Evolutionary conservation across 106 monocot genomes (phyloP).

Genomic region (Amphibolis antarctica): DNA sequence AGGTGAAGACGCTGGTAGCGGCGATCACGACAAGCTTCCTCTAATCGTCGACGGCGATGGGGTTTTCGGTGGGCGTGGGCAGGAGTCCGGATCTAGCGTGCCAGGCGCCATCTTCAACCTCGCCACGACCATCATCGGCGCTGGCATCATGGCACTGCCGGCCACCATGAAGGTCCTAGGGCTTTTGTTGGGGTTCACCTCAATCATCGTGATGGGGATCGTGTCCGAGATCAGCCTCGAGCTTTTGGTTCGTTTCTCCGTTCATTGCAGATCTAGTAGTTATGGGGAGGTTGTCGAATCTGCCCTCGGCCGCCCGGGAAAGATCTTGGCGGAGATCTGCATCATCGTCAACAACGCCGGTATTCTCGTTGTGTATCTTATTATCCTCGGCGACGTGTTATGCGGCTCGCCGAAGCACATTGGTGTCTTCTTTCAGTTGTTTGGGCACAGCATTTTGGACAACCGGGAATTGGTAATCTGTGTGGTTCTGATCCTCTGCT

Average conservation of each 20-base stretch:
- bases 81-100: conserved; percentile 27
- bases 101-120: conserved; percentile 73
- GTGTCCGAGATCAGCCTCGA: conserved; percentile 73
- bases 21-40: conserved; percentile 38
- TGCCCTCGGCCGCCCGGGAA: conserved; percentile 33
- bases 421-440: conserved; percentile 54
- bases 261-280: neutral
- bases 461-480: conserved; percentile 46
- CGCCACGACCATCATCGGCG: conserved; percentile 76
- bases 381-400: conserved; percentile 80
- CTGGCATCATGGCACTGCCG: conserved; percentile 86
- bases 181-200: conserved; percentile 28
- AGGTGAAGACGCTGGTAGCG: too few species aligned
- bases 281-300: conserved; percentile 54
- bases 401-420: conserved; percentile 54
- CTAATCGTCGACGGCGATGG: conserved; percentile 23
- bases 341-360: conserved; percentile 69
- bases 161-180: conserved; percentile 82
- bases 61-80: neutral
- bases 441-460: conserved; percentile 58
- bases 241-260: conserved; percentile 57
- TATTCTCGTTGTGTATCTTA: conserved; percentile 64
- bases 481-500: conserved; percentile 37
- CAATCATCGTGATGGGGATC: conserved; percentile 56
- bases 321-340: conserved; percentile 48